These are phyloP conservation scores for Candida caryicola DNA, from an alignment of 805 yeast species.

Conservation along the genomic window DNA sequence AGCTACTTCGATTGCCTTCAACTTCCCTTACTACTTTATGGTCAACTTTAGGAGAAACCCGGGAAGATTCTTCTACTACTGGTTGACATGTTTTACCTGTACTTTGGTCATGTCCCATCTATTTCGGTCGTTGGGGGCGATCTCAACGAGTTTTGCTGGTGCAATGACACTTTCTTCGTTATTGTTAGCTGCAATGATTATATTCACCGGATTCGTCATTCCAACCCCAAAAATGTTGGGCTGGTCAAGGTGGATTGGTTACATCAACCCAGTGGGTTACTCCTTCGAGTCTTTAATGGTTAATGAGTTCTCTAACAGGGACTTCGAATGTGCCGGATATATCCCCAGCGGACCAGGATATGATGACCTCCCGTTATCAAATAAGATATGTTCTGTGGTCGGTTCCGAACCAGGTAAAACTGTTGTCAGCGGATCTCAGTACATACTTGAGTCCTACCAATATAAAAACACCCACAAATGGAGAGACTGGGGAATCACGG, in stretches of 20 bases:
- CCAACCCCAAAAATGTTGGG: slow-evolving; percentile 49
- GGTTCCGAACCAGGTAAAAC: slow-evolving; percentile 23
- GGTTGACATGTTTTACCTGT: slow-evolving; percentile 40
- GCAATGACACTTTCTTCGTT: slow-evolving; percentile 48
- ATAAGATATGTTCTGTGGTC: slow-evolving; percentile 29
- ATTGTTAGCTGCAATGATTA: slow-evolving; percentile 50
- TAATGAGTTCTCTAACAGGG: slow-evolving; percentile 51
- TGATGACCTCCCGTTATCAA: slow-evolving; percentile 28
- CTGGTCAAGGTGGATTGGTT: slow-evolving; percentile 55
- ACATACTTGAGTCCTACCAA: slow-evolving; percentile 38
- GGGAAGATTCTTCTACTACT: slow-evolving; percentile 54
- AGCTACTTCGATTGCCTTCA: slow-evolving; percentile 44
- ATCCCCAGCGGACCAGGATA: slow-evolving; percentile 47
- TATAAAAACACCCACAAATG: slow-evolving; percentile 51
- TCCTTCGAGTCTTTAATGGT: slow-evolving; percentile 52
- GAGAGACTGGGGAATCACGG: slow-evolving; percentile 63
- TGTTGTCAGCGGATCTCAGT: slow-evolving; percentile 24
- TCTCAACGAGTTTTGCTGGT: slow-evolving; percentile 37
- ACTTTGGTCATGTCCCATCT: slow-evolving; percentile 55
- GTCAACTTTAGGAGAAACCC: slow-evolving; percentile 50
- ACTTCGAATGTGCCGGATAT: slow-evolving; percentile 44
- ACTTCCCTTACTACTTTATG: slow-evolving; percentile 51
- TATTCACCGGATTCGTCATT: slow-evolving; percentile 49
- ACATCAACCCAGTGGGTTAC: slow-evolving; percentile 42
- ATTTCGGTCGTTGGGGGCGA: slow-evolving; percentile 39